Conservation (phyloP, 345 rosid species). For the Sonneratia alba region DNA sequence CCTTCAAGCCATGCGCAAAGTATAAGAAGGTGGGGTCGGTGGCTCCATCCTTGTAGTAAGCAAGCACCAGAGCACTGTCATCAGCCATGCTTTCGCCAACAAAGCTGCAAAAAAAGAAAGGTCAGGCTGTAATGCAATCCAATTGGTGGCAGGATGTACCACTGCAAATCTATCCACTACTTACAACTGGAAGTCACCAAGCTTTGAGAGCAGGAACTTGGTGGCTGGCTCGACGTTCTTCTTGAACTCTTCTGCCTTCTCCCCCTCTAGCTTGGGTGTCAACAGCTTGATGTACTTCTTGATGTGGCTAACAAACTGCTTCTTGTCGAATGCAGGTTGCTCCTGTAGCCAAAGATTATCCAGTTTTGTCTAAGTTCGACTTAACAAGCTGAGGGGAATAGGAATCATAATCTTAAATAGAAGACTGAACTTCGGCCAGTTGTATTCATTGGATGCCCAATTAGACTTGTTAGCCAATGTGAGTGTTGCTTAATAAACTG, state of each 20-base stretch:
- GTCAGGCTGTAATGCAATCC: background rate
- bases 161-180: constrained; percentile 11
- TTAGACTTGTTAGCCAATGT: background rate
- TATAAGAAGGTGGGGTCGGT: constrained; percentile 91
- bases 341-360: constrained; percentile 36
- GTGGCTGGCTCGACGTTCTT: constrained; percentile 85
- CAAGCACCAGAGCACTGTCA: constrained; percentile 63
- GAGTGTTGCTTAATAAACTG: background rate
- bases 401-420: background rate
- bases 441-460: no score
- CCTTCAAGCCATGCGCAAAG: constrained; percentile 74
- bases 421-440: background rate
- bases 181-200: constrained; percentile 87
- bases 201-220: constrained; percentile 72
- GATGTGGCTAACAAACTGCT: constrained; percentile 52
- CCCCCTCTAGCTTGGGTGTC: constrained; percentile 49
- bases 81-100: constrained; percentile 93
- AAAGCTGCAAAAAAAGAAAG: constrained; percentile 41
- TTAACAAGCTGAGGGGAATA: background rate
- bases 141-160: background rate
- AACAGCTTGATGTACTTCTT: constrained; percentile 72
- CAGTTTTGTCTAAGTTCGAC: no score
- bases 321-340: constrained; percentile 90
- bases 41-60: constrained; percentile 95
- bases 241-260: constrained; percentile 50